Base-by-base conservation (phyloP, 257 asterid species). In the Lavandula angustifolia region DNA sequence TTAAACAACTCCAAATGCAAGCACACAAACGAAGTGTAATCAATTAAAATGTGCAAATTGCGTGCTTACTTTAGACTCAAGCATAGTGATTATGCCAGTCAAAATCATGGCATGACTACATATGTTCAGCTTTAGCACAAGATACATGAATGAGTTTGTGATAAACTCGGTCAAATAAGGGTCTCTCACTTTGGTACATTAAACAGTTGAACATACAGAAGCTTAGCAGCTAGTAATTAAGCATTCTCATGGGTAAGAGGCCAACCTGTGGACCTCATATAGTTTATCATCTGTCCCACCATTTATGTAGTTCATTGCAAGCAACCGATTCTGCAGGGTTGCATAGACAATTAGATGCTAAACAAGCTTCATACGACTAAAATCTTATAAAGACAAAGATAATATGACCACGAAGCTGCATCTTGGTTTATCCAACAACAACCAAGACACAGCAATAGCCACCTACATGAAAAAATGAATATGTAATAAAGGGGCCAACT, bases 281-380 rank as follows among this genome's bases (percentile, higher is more conserved):
- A 94, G 52, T 78, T 79, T 86, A 64, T 86, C 96, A 74, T 94
- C 95, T 50, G 75, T 64, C 67, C 99, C 97, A 72, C 87, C 96
- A 68, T 90, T 79, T 71, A 90, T 90, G 86, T 94, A 94, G 85
- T 94, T 94, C 97, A 94, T 81, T n/a, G 99, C 99, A 71, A 94
- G 95, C 87, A 90, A 76, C 50, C 99, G 97, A 64, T 94, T 94
- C 99, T 94, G 95, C 84, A 81, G 64, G 67, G 75, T 46, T 62
- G 52, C 57, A 64, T 17, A 18, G 55, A 63, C 53, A 41, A 17
- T 71, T 58, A 58, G 63, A 58, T 43, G 16, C 58, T 14, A 66
- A 53, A 49, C 67, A 35, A 47, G 38, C 27, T 50, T 31, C 60
- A 38, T 10, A 71, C 47, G 54, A 57, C 66, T 17, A 9, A 27